These are phyloP conservation scores for Kazachstania bromeliacearum DNA, from an alignment of 805 yeast genomes.

Conservation along the genomic window DNA sequence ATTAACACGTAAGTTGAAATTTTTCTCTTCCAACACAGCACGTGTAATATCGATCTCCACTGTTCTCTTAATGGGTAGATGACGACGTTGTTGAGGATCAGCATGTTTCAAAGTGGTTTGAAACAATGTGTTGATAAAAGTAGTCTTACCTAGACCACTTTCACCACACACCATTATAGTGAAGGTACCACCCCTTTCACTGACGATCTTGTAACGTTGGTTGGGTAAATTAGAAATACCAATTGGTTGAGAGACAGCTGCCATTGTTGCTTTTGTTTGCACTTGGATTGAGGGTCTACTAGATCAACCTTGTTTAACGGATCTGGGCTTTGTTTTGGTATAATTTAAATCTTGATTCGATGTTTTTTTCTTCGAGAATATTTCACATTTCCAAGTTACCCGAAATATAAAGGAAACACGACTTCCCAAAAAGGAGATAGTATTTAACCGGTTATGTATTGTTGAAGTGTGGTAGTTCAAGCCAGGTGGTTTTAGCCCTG, in stretches of 20 bases:
- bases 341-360: background rate
- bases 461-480: no score
- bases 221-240: constrained; percentile 69
- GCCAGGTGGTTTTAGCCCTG: no score
- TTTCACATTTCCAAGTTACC: no score
- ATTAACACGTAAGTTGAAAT: constrained; percentile 66
- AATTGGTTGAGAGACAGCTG: constrained; percentile 32
- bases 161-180: constrained; percentile 86
- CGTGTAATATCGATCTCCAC: constrained; percentile 71
- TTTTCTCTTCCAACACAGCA: constrained; percentile 78
- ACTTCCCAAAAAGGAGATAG: no score
- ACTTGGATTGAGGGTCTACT: no score
- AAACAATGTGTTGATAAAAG: constrained; percentile 78
- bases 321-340: background rate
- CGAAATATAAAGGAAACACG: no score
- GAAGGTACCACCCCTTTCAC: constrained; percentile 66
- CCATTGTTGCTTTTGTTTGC: background rate
- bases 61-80: constrained; percentile 49
- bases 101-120: constrained; percentile 56
- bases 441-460: no score
- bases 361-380: background rate
- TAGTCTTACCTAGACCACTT: constrained; percentile 86
- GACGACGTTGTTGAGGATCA: constrained; percentile 36
- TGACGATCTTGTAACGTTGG: constrained; percentile 68
- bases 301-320: no score